These are phyloP conservation scores for Penicillium manginii DNA, from an alignment of 495 filamentous ascomycete genomes.

Conservation along the genomic window DNA sequence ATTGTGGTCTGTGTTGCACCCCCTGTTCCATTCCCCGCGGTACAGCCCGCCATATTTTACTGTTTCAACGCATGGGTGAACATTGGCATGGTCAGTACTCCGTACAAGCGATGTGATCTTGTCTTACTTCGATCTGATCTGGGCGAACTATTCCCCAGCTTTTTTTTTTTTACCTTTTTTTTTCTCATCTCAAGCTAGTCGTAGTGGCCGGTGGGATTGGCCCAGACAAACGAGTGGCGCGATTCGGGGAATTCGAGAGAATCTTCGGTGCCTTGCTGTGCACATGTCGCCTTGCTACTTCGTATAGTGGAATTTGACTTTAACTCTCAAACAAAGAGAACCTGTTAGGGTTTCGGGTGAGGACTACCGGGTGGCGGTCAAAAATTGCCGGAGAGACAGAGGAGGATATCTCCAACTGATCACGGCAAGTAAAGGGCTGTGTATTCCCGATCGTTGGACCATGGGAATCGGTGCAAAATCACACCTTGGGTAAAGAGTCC, in stretches of 20 bases:
- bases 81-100: not conserved
- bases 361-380: not conserved
- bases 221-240: not conserved
- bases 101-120: not conserved
- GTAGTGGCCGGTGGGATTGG: not conserved
- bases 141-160: slow-evolving; percentile 2
- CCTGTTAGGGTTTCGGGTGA: not conserved
- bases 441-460: slow-evolving; percentile 1
- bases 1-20: not conserved
- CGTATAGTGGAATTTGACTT: not conserved
- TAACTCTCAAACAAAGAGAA: not conserved
- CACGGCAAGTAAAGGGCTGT: not conserved
- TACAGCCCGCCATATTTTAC: not conserved
- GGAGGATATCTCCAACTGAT: not conserved
- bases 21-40: not conserved
- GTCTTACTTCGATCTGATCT: not conserved
- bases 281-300: too few relatives aligned
- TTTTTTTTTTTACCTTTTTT: not conserved
- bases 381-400: not conserved
- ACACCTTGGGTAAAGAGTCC: slow-evolving; percentile 1
- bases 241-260: not conserved
- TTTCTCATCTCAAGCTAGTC: not conserved
- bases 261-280: not conserved
- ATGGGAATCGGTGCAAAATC: not conserved
- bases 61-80: not conserved